Percentiles rank a stretch among this genome's conserved stretches.
Conservation (phyloP, 192 early-diverging fungal genomes). For the Linnemannia zychae region DNA sequence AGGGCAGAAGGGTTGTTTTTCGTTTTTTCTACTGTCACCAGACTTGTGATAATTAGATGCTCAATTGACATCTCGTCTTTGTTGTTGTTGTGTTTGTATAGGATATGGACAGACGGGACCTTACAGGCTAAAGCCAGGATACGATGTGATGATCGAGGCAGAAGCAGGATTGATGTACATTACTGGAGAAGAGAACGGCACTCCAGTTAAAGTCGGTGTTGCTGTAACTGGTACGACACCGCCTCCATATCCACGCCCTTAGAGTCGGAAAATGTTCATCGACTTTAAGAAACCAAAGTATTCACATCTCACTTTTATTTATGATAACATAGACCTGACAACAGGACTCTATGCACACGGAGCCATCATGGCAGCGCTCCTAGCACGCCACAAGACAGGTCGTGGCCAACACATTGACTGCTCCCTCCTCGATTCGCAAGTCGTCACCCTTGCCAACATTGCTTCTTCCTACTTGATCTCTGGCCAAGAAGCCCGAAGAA, state of each 20-base stretch:
- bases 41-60: constrained; percentile 1
- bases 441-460: constrained; percentile 91
- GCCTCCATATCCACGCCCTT: constrained; percentile 2
- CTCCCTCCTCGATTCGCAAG: constrained; percentile 90
- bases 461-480: constrained; percentile 89
- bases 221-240: constrained; percentile 83
- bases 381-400: constrained; percentile 73
- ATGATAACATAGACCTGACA: constrained; percentile 63
- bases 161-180: constrained; percentile 97
- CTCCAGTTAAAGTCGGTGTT: constrained; percentile 94
- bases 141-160: constrained; percentile 89
- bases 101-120: constrained; percentile 91
- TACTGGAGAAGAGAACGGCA: constrained; percentile 84
- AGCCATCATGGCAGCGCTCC: constrained; percentile 89
- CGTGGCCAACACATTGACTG: constrained; percentile 91
- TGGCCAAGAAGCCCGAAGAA: constrained; percentile 81
- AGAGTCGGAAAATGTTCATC: too few relatives aligned
- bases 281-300: not conserved
- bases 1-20: not conserved
- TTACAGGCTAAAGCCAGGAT: constrained; percentile 80
- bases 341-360: constrained; percentile 88
- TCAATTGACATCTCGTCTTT: not conserved
- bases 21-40: not conserved
- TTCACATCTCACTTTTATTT: not conserved
- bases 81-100: constrained; percentile 30